Evolutionary conservation across 202 grass and related monocot species (phyloP).

Genomic region (Carex arenaria): DNA sequence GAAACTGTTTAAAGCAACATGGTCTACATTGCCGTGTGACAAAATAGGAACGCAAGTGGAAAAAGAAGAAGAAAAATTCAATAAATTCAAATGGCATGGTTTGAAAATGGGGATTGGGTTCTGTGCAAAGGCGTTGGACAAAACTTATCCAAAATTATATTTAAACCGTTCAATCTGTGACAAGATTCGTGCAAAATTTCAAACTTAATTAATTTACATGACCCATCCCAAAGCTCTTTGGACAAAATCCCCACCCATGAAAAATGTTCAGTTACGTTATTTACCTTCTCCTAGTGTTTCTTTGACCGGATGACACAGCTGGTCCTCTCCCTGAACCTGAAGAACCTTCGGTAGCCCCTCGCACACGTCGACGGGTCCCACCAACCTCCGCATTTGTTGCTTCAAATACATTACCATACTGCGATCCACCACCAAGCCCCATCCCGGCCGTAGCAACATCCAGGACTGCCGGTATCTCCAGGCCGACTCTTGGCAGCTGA

Average conservation of each 20-base stretch:
- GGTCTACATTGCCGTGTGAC: neutral
- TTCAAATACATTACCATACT: neutral
- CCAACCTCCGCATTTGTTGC: neutral
- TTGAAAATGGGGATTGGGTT: neutral
- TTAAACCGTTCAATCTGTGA: too few relatives aligned
- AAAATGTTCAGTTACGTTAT: neutral
- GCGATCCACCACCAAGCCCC: neutral
- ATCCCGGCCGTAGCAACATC: neutral
- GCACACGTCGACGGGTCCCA: neutral
- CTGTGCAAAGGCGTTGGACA: too few relatives aligned
- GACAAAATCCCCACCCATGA: too few relatives aligned
- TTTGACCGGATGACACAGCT: conserved; percentile 8
- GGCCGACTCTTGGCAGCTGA: neutral
- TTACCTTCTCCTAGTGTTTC: conserved; percentile 34
- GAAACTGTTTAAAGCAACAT: neutral
- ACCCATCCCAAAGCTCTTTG: too few relatives aligned
- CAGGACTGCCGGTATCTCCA: neutral
- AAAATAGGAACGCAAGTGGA: conserved; percentile 12
- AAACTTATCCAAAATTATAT: too few relatives aligned
- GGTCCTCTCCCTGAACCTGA: neutral
- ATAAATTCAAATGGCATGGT: neutral
- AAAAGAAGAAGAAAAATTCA: neutral
- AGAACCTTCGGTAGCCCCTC: neutral
- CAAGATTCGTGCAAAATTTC: too few relatives aligned
- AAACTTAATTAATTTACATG: too few relatives aligned